These are phyloP conservation scores for Russula virescens DNA, from an alignment of 768 basidiomycete species.

Conservation along the genomic window DNA sequence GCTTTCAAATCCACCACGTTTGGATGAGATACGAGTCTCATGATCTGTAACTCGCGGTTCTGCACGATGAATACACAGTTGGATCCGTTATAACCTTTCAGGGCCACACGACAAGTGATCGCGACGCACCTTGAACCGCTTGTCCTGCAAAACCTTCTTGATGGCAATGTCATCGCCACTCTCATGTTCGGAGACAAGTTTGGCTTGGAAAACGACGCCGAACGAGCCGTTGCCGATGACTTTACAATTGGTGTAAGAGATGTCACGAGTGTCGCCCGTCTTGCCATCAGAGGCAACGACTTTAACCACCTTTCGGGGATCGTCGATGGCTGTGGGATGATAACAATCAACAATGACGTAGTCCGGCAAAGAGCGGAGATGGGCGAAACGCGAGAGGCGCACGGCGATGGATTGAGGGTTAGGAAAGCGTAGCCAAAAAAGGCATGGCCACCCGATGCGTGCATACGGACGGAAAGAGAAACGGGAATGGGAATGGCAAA, in stretches of 20 bases:
- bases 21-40: constrained; percentile 93
- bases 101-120: constrained; percentile 14
- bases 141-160: constrained; percentile 99
- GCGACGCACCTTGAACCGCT: constrained; percentile 94
- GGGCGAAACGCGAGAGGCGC: neutral
- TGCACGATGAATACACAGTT: constrained; percentile 31
- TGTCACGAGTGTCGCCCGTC: constrained; percentile 78
- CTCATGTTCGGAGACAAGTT: constrained; percentile 61
- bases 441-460: constrained; percentile 30
- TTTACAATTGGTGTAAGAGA: constrained; percentile 96
- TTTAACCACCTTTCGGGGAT: constrained; percentile 93
- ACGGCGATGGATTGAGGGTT: constrained; percentile 14
- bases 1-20: constrained; percentile 97
- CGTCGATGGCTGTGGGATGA: constrained; percentile 67
- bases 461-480: constrained; percentile 21
- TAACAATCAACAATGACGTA: constrained; percentile 25
- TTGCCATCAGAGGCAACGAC: constrained; percentile 95
- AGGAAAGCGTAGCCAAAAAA: constrained; percentile 23
- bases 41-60: constrained; percentile 99
- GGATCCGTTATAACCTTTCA: constrained; percentile 7
- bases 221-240: constrained; percentile 99
- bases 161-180: constrained; percentile 90
- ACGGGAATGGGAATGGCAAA: constrained; percentile 10
- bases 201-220: constrained; percentile 97
- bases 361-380: constrained; percentile 30